phyloP scores from a whole-genome alignment of 129 eudicot genomes.

The Pulicaria dysenterica region DNA sequence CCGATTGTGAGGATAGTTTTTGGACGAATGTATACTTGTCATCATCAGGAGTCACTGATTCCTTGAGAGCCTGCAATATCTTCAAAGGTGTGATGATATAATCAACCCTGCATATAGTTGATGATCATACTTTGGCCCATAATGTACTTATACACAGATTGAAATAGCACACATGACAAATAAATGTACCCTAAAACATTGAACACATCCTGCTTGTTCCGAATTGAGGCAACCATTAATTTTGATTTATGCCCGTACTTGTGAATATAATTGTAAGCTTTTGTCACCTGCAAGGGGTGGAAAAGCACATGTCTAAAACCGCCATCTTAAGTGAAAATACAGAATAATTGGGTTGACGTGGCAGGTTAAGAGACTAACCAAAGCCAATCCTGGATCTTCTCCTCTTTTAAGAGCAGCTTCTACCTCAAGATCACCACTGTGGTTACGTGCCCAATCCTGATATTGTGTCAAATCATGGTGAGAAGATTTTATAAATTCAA shows the following conservation, averaged over 20 bases:
- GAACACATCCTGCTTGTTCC: slow-evolving; percentile 94
- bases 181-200: slow-evolving; percentile 70
- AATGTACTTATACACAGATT: neutral
- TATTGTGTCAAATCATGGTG: slow-evolving; percentile 14
- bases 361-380: slow-evolving; percentile 56
- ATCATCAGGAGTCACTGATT: slow-evolving; percentile 83
- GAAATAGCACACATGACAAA: neutral
- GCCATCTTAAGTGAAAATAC: slow-evolving; percentile 7
- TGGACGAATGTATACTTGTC: slow-evolving; percentile 76
- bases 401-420: slow-evolving; percentile 93
- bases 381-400: slow-evolving; percentile 97
- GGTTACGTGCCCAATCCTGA: slow-evolving; percentile 97
- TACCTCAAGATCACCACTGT: slow-evolving; percentile 85
- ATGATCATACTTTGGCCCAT: slow-evolving; percentile 8
- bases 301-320: neutral
- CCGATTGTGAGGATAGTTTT: slow-evolving; percentile 80
- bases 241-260: slow-evolving; percentile 88
- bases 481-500: neutral
- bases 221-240: slow-evolving; percentile 95
- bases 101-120: slow-evolving; percentile 69
- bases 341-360: slow-evolving; percentile 12
- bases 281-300: slow-evolving; percentile 64
- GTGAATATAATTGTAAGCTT: slow-evolving; percentile 93
- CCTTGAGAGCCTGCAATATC: slow-evolving; percentile 92
- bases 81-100: slow-evolving; percentile 90